Percentiles rank a stretch among this genome's conserved stretches.
Evolutionary conservation across 768 basidiomycete species (phyloP).

Genomic region (Dioszegia hungarica): DNA sequence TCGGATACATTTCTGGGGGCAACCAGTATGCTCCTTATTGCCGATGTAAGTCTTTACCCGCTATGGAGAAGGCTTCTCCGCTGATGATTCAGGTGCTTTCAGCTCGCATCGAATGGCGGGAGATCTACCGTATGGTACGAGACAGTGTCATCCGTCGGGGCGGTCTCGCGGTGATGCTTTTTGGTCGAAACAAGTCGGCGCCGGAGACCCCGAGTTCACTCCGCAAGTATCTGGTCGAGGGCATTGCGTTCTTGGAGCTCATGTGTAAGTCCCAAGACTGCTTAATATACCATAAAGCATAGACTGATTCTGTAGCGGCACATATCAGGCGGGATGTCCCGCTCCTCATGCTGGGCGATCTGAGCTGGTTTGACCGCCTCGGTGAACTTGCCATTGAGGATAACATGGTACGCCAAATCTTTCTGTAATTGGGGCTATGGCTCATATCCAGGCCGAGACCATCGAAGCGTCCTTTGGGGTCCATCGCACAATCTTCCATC

Average conservation of each 20-base stretch:
- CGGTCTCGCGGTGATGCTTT: not conserved
- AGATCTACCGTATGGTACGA: constrained; percentile 3
- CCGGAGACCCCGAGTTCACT: constrained; percentile 1
- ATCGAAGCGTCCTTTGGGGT: constrained; percentile 7
- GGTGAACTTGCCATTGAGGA: not conserved
- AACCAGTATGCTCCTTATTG: not conserved
- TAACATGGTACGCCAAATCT: not conserved
- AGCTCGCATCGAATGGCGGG: constrained; percentile 11
- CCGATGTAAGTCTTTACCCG: constrained; percentile 11
- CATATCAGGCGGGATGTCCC: constrained; percentile 4
- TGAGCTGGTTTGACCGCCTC: constrained; percentile 2
- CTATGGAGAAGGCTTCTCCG: not conserved
- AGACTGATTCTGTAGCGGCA: not conserved
- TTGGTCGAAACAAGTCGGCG: not conserved
- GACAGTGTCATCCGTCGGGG: constrained; percentile 5
- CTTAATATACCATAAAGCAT: not conserved
- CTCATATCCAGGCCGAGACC: not conserved
- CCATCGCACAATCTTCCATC: constrained; percentile 5
- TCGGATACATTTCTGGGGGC: constrained; percentile 14
- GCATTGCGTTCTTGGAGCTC: constrained; percentile 5
- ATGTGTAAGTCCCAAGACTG: constrained; percentile 3
- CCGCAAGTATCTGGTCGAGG: constrained; percentile 3
- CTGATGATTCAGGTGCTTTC: constrained; percentile 12
- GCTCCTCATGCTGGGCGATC: constrained; percentile 1
- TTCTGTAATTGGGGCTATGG: not conserved